These are phyloP conservation scores for Melampsora larici-populina DNA, from an alignment of 1,284 basidiomycete species.

Conservation along the genomic window DNA sequence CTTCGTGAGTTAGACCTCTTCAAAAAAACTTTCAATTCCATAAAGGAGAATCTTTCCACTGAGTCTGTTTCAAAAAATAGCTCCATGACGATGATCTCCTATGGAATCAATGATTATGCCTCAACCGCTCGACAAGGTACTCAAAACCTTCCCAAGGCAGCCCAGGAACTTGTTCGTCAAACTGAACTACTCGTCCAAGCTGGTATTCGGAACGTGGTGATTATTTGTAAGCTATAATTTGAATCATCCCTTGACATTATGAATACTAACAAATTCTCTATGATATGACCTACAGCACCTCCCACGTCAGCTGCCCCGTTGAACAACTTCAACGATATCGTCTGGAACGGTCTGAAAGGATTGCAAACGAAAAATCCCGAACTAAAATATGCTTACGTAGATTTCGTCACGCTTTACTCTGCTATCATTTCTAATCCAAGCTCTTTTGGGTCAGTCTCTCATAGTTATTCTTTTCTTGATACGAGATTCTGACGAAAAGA, in stretches of 20 bases:
- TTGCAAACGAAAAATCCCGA: background rate
- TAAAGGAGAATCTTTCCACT: background rate
- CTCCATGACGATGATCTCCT: conserved; percentile 13
- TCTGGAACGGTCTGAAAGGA: conserved; percentile 24
- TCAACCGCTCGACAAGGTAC: background rate
- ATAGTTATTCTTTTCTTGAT: background rate
- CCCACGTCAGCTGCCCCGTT: background rate
- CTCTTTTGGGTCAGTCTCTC: conserved; percentile 12
- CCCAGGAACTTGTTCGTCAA: conserved; percentile 8
- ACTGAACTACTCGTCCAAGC: conserved; percentile 10
- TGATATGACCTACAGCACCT: background rate
- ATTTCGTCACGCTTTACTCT: conserved; percentile 1
- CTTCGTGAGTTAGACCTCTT: background rate
- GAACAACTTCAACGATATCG: background rate
- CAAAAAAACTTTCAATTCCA: background rate
- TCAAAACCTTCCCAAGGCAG: background rate
- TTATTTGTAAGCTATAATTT: conserved; percentile 4
- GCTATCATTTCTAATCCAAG: conserved; percentile 5
- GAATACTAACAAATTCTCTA: no score
- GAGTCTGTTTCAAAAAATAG: background rate
- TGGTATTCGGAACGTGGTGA: conserved; percentile 1
- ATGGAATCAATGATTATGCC: conserved; percentile 26
- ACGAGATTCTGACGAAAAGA: background rate
- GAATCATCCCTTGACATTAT: no score
- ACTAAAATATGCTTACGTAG: conserved; percentile 21